These are phyloP conservation scores for Nemania bipapillata DNA, from an alignment of 2,329 filamentous ascomycete genomes.

Conservation along the genomic window DNA sequence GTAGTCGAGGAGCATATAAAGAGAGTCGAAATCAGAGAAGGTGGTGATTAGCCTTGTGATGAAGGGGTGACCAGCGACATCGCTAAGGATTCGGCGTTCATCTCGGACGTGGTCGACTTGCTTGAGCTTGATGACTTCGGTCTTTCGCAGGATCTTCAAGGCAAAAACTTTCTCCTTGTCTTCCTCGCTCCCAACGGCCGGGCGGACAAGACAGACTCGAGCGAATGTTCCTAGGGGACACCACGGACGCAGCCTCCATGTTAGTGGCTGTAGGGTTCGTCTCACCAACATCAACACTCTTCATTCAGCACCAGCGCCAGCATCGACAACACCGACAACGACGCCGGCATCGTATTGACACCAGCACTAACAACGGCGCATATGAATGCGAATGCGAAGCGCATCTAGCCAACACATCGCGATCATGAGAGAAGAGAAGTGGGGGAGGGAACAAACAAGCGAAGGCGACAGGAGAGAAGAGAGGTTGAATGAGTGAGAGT, in stretches of 20 bases:
- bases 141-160: slow-evolving; percentile 80
- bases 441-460: not conserved
- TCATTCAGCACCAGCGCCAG: not conserved
- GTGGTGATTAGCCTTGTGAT: slow-evolving; percentile 82
- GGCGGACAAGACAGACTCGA: slow-evolving; percentile 79
- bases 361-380: too few relatives aligned
- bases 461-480: not conserved
- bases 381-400: slow-evolving; percentile 20
- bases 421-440: not conserved
- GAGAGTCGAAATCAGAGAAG: slow-evolving; percentile 80
- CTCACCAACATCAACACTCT: not conserved
- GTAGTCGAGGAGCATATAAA: slow-evolving; percentile 87
- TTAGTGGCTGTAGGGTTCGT: slow-evolving; percentile 12
- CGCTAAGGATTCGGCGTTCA: slow-evolving; percentile 80
- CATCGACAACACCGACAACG: too few relatives aligned
- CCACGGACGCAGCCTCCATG: slow-evolving; percentile 13
- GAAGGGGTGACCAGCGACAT: slow-evolving; percentile 83
- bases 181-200: slow-evolving; percentile 63
- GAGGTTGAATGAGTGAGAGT: not conserved
- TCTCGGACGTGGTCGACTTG: slow-evolving; percentile 88
- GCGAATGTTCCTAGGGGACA: slow-evolving; percentile 75
- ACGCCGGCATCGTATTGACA: too few relatives aligned
- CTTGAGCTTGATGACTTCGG: slow-evolving; percentile 80
- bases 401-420: not conserved
- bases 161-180: slow-evolving; percentile 77